Evolutionary conservation across 345 rosid genomes (phyloP).

Genomic region (Pseudoturritis turrita): DNA sequence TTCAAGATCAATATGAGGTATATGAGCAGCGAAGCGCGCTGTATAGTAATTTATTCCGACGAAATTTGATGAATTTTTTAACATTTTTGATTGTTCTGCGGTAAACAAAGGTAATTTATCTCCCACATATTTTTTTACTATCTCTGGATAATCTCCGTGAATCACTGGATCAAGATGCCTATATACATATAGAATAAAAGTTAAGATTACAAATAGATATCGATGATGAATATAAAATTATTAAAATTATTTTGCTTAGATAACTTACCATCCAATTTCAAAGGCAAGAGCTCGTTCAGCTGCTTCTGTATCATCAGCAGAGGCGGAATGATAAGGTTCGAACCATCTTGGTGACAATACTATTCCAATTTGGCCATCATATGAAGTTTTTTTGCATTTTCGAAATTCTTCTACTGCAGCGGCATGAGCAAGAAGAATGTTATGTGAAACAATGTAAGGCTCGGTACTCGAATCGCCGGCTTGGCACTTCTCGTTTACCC

Average conservation of each 20-base stretch:
- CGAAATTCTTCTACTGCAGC: slow-evolving; percentile 35
- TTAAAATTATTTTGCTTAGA: background rate
- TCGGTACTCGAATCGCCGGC: slow-evolving; percentile 34
- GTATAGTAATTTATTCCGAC: slow-evolving; percentile 32
- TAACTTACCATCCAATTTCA: slow-evolving; percentile 29
- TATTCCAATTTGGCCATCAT: slow-evolving; percentile 31
- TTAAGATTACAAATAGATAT: background rate
- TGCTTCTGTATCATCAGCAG: slow-evolving; percentile 26
- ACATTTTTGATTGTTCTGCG: slow-evolving; percentile 25
- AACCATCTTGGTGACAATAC: slow-evolving; percentile 36
- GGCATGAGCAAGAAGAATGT: slow-evolving; percentile 37
- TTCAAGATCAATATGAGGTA: slow-evolving; percentile 19
- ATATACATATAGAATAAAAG: background rate
- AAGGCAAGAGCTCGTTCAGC: slow-evolving; percentile 25
- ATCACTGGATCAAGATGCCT: slow-evolving; percentile 37
- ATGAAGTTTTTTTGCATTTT: slow-evolving; percentile 10
- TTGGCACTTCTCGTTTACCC: slow-evolving; percentile 25
- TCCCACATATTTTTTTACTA: slow-evolving; percentile 25
- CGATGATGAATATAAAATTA: background rate
- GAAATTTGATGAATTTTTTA: slow-evolving; percentile 29
- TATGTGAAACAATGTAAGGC: slow-evolving; percentile 34
- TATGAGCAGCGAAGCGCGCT: slow-evolving; percentile 12
- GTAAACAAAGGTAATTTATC: slow-evolving; percentile 28
- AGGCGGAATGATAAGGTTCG: slow-evolving; percentile 25
- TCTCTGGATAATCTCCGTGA: slow-evolving; percentile 32